These are phyloP conservation scores for Huntiella savannae DNA, from an alignment of 2,329 filamentous ascomycete genomes.

Conservation along the genomic window DNA sequence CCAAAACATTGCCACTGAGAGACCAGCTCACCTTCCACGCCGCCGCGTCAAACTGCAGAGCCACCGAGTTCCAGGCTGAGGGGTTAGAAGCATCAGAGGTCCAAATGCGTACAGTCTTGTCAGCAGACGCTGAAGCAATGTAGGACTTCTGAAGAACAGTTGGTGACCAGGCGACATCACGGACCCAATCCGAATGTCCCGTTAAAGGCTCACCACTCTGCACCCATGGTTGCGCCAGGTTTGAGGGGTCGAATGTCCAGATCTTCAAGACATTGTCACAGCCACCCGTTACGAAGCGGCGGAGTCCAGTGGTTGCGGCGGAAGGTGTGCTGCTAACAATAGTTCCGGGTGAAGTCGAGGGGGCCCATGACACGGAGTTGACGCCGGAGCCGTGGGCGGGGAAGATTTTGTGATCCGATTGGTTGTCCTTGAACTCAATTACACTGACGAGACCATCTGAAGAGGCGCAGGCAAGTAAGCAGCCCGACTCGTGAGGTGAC, in stretches of 20 bases:
- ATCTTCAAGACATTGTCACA: constrained; percentile 88
- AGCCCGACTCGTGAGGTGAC: constrained; percentile 93
- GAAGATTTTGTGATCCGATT: constrained; percentile 78
- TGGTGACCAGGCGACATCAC: constrained; percentile 92
- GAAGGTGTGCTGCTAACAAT: constrained; percentile 54
- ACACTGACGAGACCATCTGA: constrained; percentile 87
- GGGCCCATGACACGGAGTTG: constrained; percentile 92
- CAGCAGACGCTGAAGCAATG: constrained; percentile 86
- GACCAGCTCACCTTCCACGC: constrained; percentile 98
- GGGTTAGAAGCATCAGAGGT: constrained; percentile 45
- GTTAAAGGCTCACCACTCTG: constrained; percentile 44
- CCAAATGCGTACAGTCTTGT: constrained; percentile 97
- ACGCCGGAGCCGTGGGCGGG: constrained; percentile 83
- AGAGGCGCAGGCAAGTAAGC: constrained; percentile 81
- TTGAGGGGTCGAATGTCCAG: constrained; percentile 52
- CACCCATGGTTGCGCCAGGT: constrained; percentile 40
- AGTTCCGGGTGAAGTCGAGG: constrained; percentile 64
- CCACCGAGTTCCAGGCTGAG: constrained; percentile 67
- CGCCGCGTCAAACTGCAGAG: constrained; percentile 70
- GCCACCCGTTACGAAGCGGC: constrained; percentile 84
- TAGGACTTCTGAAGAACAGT: constrained; percentile 91
- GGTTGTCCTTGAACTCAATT: constrained; percentile 92
- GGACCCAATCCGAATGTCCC: constrained; percentile 90
- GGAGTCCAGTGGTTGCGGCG: constrained; percentile 40
- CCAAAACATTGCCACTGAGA: constrained; percentile 86